phyloP scores from a whole-genome alignment of 176 grass and related monocot genomes.

The Puccinellia tenuiflora region DNA sequence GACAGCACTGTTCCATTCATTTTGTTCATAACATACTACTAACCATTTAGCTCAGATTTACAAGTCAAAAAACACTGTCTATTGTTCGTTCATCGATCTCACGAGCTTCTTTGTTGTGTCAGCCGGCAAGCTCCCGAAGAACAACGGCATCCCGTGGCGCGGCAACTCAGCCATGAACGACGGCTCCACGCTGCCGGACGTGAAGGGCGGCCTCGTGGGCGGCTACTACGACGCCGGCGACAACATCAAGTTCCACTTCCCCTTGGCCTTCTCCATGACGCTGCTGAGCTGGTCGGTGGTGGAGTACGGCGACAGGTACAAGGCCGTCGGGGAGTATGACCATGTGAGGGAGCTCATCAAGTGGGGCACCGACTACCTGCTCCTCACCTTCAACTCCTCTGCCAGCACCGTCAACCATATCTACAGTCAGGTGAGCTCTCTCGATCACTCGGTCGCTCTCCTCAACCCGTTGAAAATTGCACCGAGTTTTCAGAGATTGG shows the following conservation, averaged over 20 bases:
- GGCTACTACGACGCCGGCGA: constrained; percentile 98
- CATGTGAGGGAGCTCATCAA: constrained; percentile 89
- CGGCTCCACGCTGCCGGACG: constrained; percentile 44
- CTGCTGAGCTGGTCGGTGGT: constrained; percentile 94
- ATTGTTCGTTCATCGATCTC: neutral
- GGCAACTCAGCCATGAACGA: constrained; percentile 66
- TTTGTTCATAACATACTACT: neutral
- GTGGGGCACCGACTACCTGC: constrained; percentile 93
- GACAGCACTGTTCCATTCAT: neutral
- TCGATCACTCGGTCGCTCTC: neutral
- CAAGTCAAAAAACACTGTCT: neutral
- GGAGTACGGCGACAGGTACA: constrained; percentile 85
- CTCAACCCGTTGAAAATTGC: neutral
- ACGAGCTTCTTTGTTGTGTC: neutral
- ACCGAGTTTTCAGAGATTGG: neutral
- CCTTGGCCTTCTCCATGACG: constrained; percentile 97
- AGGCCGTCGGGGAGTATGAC: constrained; percentile 86
- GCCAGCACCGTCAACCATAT: constrained; percentile 52
- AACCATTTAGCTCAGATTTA: neutral
- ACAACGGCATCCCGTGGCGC: constrained; percentile 81
- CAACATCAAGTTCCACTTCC: constrained; percentile 99
- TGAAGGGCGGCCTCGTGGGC: constrained; percentile 79
- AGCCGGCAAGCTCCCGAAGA: constrained; percentile 89
- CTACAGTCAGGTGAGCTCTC: constrained; percentile 65
- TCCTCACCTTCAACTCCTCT: constrained; percentile 95